Percentiles rank a stretch among this genome's conserved stretches.
phyloP scores from a whole-genome alignment of 1,284 basidiomycete species.

The Ceratobasidium sp. region DNA sequence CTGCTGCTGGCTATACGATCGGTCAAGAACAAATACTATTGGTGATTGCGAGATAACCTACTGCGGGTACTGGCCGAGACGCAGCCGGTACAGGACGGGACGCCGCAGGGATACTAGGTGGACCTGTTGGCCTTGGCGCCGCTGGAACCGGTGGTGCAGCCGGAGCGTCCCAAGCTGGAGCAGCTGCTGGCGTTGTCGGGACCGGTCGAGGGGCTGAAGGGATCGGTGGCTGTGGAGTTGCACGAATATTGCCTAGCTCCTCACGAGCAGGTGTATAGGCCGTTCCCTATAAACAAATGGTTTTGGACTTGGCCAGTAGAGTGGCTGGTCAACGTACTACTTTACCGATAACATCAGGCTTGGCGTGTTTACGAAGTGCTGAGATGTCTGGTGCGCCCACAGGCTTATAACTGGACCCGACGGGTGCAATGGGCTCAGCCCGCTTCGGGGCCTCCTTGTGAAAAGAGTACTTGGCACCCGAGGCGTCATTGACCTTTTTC shows the following conservation, averaged over 20 bases:
- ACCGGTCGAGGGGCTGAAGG: constrained; percentile 61
- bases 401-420: constrained; percentile 74
- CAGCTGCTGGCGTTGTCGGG: constrained; percentile 53
- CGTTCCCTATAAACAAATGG: constrained; percentile 44
- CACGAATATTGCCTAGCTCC: constrained; percentile 47
- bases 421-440: constrained; percentile 72
- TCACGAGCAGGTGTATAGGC: constrained; percentile 47
- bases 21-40: background rate
- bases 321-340: constrained; percentile 40
- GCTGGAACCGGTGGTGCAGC: constrained; percentile 43
- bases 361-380: constrained; percentile 54
- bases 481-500: constrained; percentile 86
- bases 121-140: constrained; percentile 11
- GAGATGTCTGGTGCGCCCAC: constrained; percentile 73
- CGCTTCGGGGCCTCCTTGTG: constrained; percentile 71
- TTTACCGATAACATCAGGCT: constrained; percentile 43
- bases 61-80: constrained; percentile 35
- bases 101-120: constrained; percentile 37
- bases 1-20: constrained; percentile 41
- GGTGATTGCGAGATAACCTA: background rate
- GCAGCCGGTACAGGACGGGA: constrained; percentile 42
- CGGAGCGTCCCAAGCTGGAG: constrained; percentile 55
- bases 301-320: background rate
- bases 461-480: constrained; percentile 88
- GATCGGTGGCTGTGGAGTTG: constrained; percentile 51